Conservation (phyloP, 1,139 yeast genomes). For the Diutina siamensis region DNA sequence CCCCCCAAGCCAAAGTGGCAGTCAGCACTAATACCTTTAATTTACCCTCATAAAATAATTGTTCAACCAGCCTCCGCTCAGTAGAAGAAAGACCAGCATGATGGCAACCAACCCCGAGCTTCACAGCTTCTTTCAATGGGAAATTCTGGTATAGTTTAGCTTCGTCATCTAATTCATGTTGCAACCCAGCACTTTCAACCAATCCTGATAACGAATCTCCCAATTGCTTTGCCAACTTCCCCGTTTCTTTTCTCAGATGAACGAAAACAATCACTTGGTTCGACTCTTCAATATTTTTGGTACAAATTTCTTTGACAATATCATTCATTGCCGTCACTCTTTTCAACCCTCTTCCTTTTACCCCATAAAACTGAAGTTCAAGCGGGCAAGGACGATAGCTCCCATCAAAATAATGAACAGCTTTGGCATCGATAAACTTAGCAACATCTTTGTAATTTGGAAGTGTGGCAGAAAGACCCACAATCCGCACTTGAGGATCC, state of each 20-base stretch:
- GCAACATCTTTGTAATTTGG: slow-evolving; percentile 95
- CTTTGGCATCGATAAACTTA: slow-evolving; percentile 85
- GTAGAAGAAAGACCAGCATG: slow-evolving; percentile 94
- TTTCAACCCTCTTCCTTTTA: slow-evolving; percentile 13
- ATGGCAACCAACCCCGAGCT: slow-evolving; percentile 89
- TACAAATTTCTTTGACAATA: background rate
- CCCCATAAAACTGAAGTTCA: slow-evolving; percentile 81
- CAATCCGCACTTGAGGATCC: slow-evolving; percentile 52
- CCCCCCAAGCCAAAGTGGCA: slow-evolving; percentile 96
- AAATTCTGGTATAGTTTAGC: slow-evolving; percentile 20
- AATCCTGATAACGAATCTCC: background rate
- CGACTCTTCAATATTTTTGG: slow-evolving; percentile 53
- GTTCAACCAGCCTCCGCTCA: slow-evolving; percentile 82
- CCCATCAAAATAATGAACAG: slow-evolving; percentile 90
- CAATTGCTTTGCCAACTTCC: slow-evolving; percentile 47
- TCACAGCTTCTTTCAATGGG: slow-evolving; percentile 68
- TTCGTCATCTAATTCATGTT: background rate
- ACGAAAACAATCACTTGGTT: slow-evolving; percentile 96
- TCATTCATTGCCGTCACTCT: background rate
- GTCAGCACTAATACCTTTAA: slow-evolving; percentile 90
- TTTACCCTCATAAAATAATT: slow-evolving; percentile 71
- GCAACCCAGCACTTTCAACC: background rate
- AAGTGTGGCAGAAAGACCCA: slow-evolving; percentile 94
- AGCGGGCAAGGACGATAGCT: slow-evolving; percentile 92
- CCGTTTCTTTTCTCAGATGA: slow-evolving; percentile 89